phyloP scores from a whole-genome alignment of 176 grass and related monocot species.

The Puya raimondii region DNA sequence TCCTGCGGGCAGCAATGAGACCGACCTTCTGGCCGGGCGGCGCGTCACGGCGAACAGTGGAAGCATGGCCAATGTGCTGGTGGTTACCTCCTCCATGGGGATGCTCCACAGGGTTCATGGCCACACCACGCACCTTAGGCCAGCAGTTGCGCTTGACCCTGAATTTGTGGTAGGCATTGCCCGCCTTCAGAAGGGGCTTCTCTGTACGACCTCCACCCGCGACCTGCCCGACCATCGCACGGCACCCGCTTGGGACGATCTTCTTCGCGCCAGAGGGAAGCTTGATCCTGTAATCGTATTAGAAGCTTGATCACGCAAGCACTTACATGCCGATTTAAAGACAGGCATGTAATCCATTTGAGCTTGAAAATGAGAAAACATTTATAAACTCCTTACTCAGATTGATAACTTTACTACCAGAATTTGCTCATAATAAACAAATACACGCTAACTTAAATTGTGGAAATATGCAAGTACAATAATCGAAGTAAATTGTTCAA shows the following conservation, averaged over 20 bases:
- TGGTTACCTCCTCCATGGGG: constrained; percentile 97
- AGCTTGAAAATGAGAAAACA: background rate
- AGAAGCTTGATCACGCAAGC: background rate
- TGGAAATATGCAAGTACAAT: too few species aligned
- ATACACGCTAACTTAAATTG: too few species aligned
- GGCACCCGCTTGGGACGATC: constrained; percentile 71
- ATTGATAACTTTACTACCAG: too few species aligned
- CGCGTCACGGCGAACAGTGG: constrained; percentile 74
- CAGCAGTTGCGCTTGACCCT: constrained; percentile 88
- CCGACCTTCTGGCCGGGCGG: constrained; percentile 88
- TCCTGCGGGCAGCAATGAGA: constrained; percentile 91
- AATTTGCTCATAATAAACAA: too few species aligned
- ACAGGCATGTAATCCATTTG: background rate
- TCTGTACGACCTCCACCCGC: constrained; percentile 88
- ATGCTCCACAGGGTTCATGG: constrained; percentile 97
- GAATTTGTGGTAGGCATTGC: constrained; percentile 94
- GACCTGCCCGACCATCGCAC: constrained; percentile 88
- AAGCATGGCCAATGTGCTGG: constrained; percentile 94
- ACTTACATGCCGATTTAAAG: too few species aligned
- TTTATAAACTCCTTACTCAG: too few species aligned
- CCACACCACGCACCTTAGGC: constrained; percentile 99
- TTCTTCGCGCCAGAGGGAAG: constrained; percentile 97
- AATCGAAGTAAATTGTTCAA: too few species aligned
- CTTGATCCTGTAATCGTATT: constrained; percentile 44
- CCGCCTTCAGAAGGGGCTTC: constrained; percentile 79